Percentiles rank a stretch among this genome's conserved stretches.
Evolutionary conservation across 2,329 filamentous ascomycete genomes (phyloP).

Genomic region (Plenodomus lindquistii): DNA sequence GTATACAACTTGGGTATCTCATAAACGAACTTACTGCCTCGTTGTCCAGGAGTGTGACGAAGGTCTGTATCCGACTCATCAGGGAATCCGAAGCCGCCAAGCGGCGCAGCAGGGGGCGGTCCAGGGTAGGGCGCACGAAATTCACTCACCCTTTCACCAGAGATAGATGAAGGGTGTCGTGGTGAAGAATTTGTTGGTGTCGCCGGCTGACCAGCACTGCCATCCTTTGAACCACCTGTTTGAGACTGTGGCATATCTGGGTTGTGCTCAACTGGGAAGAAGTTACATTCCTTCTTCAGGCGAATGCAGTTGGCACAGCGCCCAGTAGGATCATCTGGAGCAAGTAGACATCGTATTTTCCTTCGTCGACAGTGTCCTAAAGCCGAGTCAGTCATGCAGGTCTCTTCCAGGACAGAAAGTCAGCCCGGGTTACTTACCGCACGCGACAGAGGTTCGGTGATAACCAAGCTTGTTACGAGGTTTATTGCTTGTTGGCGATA

Average conservation of each 20-base stretch:
- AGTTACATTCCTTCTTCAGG: conserved; percentile 92
- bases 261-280: conserved; percentile 83
- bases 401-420: not conserved
- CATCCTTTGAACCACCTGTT: conserved; percentile 49
- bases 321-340: conserved; percentile 70
- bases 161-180: conserved; percentile 26
- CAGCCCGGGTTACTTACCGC: conserved; percentile 61
- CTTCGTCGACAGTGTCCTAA: conserved; percentile 86
- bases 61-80: conserved; percentile 33
- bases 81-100: conserved; percentile 28
- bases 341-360: conserved; percentile 88
- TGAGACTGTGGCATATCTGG: conserved; percentile 55
- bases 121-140: conserved; percentile 34
- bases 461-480: conserved; percentile 92
- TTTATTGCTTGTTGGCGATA: conserved; percentile 62
- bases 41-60: conserved; percentile 24
- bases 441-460: conserved; percentile 92
- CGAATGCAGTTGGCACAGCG: conserved; percentile 92
- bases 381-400: conserved; percentile 15
- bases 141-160: conserved; percentile 37
- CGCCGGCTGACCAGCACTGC: conserved; percentile 46
- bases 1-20: conserved; percentile 1
- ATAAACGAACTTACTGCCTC: conserved; percentile 29
- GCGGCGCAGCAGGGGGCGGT: conserved; percentile 12
- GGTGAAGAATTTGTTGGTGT: conserved; percentile 57